Base-by-base conservation (phyloP, 306 rosid genomes). In the Vigna radiata region DNA sequence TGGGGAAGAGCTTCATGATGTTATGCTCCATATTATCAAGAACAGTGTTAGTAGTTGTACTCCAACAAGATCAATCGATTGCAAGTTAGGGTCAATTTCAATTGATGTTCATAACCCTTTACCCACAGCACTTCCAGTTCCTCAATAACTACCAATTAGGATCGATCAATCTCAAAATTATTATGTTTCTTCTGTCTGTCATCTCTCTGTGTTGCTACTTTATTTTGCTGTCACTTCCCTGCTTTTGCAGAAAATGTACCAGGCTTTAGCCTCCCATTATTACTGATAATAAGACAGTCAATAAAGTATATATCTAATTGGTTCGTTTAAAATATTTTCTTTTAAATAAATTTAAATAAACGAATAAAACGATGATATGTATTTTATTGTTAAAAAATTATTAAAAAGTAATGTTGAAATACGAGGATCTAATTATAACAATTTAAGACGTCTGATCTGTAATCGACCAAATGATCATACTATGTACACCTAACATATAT, bases 1-100 rank as follows among this genome's bases (percentile, higher is more conserved):
- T 83, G 89, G 87, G n/a, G 83, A 79, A 72, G 89, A 86, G 64
- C 83, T 79, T 33, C 76, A 78, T 56, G 31, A 68, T 17, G 65
- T 83, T 46, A 8, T 86, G 37, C 79, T 79, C 15, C 71, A 55
- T 12, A 15, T 76, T 18, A 77, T 86, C 48, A 79, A 83, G 79
- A 80, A 69, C 17, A 67, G 16, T 5, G 54, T 16, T 39, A 27
- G 0, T 15, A 58, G 3, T 31, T 23, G 56, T 56, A 16, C 66
- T 67, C 55, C 81, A 21, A 72, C n/a, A 69, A 49, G 75, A 7
- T 50, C 86, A 49, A 31, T 56, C 70, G 88, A 82, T 70, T 82
- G 86, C 86, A 85, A 78, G 72, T 55, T 75, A 39, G 80, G 68
- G 7, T 41, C 86, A 66, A 70, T 71, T 31, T 15, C 86, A 67